Evolutionary conservation across 2,329 filamentous ascomycete species (phyloP), one percentile per base, ranked within the genome.

Genomic region (Dothideomycetes sp.): DNA sequence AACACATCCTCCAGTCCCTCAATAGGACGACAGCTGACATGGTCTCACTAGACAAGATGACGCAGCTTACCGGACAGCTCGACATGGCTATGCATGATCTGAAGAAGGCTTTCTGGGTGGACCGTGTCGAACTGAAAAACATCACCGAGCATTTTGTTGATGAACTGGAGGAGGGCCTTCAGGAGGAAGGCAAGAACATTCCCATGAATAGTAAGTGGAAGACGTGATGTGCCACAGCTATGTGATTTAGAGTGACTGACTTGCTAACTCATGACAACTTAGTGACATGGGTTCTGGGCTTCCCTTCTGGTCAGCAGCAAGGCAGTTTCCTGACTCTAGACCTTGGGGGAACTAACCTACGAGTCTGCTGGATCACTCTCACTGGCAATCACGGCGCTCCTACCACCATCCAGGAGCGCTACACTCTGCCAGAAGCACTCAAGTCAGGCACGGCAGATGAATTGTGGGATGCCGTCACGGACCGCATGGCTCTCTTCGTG

Each of bases 201-300:
- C 23, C 23, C 7, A 25, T 25, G 23, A n/a, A n/a, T n/a, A n/a
- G 86, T 94, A 64, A 71, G 84, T 71, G 28, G n/a, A 34, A 33
- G 32, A 19, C 4, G 16, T 17, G 13, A 10, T 25, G 19, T 22
- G 12, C 33, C 4, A 5, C 20, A 15, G 13, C 7, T 5, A 18
- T 11, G 6, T 8, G 2, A 30, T 11, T 2, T 4, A 31, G 5
- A 9, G 7, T 19, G 17, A 9, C 15, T 3, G n/a, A 15, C 40
- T 28, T n/a, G 24, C 20, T 4, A 3, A 29, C 4, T 19, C 17
- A 1, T 20, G 10, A 32, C 52, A 94, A 85, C 89, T 89, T 48
- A 96, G 84, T 89, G 44, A 95, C 89, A 45, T 96, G 89, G 89
- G 88, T 93, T 46, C 87, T 95, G 79, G 78, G 78, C 35, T 88